Evolutionary conservation across 495 filamentous ascomycete genomes (phyloP).

Genomic region (Bombardia bombarda): DNA sequence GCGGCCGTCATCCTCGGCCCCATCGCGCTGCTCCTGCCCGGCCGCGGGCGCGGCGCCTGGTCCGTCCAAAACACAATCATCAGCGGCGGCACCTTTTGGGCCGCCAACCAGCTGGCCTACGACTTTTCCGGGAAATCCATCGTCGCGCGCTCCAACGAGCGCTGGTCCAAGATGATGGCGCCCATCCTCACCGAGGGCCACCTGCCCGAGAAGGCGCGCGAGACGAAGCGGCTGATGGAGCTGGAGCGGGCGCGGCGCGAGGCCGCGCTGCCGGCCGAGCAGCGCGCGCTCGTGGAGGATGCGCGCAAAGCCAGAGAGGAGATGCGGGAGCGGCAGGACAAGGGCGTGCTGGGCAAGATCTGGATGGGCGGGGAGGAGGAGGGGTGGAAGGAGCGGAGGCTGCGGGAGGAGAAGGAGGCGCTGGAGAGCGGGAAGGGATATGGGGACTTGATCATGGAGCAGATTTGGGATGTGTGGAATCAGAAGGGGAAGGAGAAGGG

Average conservation of each 20-base stretch:
- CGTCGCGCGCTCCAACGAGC: slow-evolving; percentile 17
- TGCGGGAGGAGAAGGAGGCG: slow-evolving; percentile 62
- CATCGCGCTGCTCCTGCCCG: slow-evolving; percentile 64
- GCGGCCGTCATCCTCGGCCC: slow-evolving; percentile 61
- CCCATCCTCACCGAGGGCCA: neutral
- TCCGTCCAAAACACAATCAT: slow-evolving; percentile 49
- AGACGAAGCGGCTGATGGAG: slow-evolving; percentile 41
- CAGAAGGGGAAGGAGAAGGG: slow-evolving; percentile 26
- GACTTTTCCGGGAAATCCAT: slow-evolving; percentile 53
- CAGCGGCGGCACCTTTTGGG: slow-evolving; percentile 49
- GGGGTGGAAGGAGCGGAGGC: slow-evolving; percentile 63
- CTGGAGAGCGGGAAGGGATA: slow-evolving; percentile 74
- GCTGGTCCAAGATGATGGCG: slow-evolving; percentile 10
- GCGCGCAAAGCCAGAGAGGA: slow-evolving; percentile 12
- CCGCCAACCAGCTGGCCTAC: slow-evolving; percentile 56
- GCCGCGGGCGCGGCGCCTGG: slow-evolving; percentile 62
- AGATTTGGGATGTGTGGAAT: slow-evolving; percentile 77
- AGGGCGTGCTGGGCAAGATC: slow-evolving; percentile 40
- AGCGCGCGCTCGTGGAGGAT: slow-evolving; percentile 18
- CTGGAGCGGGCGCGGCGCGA: slow-evolving; percentile 28
- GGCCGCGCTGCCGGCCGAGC: neutral
- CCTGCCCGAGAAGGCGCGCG: slow-evolving; percentile 45
- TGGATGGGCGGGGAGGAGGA: slow-evolving; percentile 63
- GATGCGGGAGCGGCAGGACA: slow-evolving; percentile 23
- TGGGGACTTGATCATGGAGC: slow-evolving; percentile 71